A percentile compares a stretch with the other conserved stretches of the same genome.
These are phyloP conservation scores for Halocafeteria seosinensis DNA, from an alignment of 108 stramenopile species.

Conservation along the genomic window DNA sequence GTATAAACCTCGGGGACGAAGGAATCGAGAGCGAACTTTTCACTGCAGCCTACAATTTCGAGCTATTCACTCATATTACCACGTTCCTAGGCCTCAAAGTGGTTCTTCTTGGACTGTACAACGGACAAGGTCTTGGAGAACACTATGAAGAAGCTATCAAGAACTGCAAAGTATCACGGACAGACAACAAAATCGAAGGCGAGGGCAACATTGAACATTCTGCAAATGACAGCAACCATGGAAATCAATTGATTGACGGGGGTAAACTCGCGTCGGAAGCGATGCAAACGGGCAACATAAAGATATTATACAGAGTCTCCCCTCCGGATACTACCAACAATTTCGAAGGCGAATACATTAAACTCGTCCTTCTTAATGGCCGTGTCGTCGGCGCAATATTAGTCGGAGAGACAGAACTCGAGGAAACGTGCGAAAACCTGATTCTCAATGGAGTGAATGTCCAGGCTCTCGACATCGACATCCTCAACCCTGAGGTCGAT, in stretches of 20 bases:
- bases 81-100: constrained; percentile 27
- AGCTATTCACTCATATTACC: constrained; percentile 30
- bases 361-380: constrained; percentile 18
- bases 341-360: constrained; percentile 5
- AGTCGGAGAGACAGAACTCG: constrained; percentile 29
- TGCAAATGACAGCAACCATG: too few relatives aligned
- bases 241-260: too few relatives aligned
- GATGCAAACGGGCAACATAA: background rate
- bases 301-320: constrained; percentile 1
- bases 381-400: constrained; percentile 28
- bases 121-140: constrained; percentile 12
- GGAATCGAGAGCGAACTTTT: constrained; percentile 14
- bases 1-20: constrained; percentile 9
- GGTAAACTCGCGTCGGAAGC: background rate
- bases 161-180: background rate
- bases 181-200: background rate
- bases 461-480: constrained; percentile 6
- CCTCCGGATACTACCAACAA: too few relatives aligned
- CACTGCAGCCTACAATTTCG: constrained; percentile 13
- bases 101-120: constrained; percentile 15
- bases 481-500: constrained; percentile 23
- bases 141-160: background rate
- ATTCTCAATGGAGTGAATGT: constrained; percentile 24
- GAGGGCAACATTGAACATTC: too few relatives aligned
- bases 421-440: constrained; percentile 35